phyloP scores from a whole-genome alignment of 2,329 filamentous ascomycete species.

The Periconia digitata region DNA sequence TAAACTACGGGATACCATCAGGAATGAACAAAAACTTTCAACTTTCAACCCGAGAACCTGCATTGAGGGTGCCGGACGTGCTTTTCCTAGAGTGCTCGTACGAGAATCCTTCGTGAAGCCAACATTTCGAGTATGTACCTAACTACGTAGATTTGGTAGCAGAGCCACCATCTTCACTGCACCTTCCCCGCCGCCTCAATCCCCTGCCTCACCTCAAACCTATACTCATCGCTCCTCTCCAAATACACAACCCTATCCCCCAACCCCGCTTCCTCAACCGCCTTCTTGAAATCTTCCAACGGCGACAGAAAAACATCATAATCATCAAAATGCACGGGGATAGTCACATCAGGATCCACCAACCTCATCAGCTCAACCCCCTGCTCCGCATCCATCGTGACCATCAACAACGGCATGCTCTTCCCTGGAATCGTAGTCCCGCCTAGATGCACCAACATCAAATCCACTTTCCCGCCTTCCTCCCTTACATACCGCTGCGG shows the following conservation, averaged over 20 bases:
- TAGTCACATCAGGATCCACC: conserved; percentile 62
- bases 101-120: too few species aligned
- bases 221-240: conserved; percentile 60
- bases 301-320: conserved; percentile 64
- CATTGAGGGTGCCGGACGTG: too few species aligned
- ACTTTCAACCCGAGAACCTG: too few species aligned
- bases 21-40: conserved; percentile 35
- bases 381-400: conserved; percentile 68
- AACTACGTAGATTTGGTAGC: too few species aligned
- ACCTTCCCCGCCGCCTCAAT: conserved; percentile 5
- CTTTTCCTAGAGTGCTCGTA: too few species aligned
- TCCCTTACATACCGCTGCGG: conserved; percentile 51
- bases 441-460: conserved; percentile 68
- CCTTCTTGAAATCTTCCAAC: conserved; percentile 62
- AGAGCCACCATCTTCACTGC: too few species aligned
- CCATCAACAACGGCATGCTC: conserved; percentile 62
- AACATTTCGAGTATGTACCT: too few species aligned
- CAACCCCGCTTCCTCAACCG: conserved; percentile 56
- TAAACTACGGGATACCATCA: conserved; percentile 20
- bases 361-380: conserved; percentile 62
- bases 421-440: conserved; percentile 67
- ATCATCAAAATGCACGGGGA: conserved; percentile 49
- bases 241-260: conserved; percentile 60
- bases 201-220: conserved; percentile 51
- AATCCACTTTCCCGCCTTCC: conserved; percentile 58